Percentiles rank a stretch among this genome's conserved stretches.
phyloP scores from a whole-genome alignment of 345 rosid species.

The Iberis pinnata region DNA sequence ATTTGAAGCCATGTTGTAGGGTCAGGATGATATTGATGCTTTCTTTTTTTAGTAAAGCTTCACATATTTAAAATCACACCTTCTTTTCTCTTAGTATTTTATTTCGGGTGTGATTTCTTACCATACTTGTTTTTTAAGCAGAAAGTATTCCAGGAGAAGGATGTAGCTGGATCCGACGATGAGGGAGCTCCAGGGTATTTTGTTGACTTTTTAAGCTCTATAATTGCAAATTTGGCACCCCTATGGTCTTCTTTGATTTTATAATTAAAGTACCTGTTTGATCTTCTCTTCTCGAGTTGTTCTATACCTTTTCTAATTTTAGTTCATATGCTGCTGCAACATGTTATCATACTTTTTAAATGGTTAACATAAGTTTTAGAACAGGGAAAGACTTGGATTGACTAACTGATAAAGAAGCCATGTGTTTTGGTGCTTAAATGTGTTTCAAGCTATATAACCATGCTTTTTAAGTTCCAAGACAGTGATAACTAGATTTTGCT shows the following conservation, averaged over 20 bases:
- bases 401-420: background rate
- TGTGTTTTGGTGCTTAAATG: constrained; percentile 5
- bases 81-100: constrained; percentile 3
- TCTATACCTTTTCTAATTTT: background rate
- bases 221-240: background rate
- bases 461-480: constrained; percentile 2
- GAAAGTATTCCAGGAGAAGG: constrained; percentile 67
- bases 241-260: background rate
- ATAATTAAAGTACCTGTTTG: background rate
- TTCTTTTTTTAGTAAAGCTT: constrained; percentile 9
- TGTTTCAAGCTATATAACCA: background rate
- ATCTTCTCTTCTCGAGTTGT: constrained; percentile 7
- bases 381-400: background rate
- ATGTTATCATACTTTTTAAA: constrained; percentile 1
- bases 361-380: constrained; percentile 1
- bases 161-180: constrained; percentile 31
- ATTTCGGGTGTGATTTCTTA: background rate
- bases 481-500: background rate
- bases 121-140: constrained; percentile 31
- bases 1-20: constrained; percentile 3
- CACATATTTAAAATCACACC: background rate
- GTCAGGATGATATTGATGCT: constrained; percentile 1
- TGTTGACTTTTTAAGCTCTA: constrained; percentile 3
- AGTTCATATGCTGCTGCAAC: background rate
- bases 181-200: constrained; percentile 42